Evolutionary conservation across 495 filamentous ascomycete species (phyloP).

Genomic region (Amorphotheca resinae): DNA sequence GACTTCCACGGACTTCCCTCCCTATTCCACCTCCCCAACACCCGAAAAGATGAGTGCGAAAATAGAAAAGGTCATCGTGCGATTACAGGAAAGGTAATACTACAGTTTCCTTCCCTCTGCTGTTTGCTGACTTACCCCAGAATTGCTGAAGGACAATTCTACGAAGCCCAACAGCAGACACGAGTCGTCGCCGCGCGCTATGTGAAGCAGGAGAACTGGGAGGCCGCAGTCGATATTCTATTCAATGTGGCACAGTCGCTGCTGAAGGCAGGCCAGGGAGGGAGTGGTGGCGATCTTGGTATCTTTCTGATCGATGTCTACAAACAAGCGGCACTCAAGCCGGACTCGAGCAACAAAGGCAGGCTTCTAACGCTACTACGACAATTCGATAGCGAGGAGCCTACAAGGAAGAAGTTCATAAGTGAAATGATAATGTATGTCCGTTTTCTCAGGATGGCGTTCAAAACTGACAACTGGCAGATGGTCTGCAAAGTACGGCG

Average conservation of each 20-base stretch:
- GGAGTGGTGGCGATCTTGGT: conserved; percentile 83
- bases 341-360: conserved; percentile 51
- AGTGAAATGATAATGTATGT: conserved; percentile 70
- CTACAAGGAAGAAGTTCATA: conserved; percentile 82
- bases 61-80: conserved; percentile 62
- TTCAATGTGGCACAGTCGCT: conserved; percentile 73
- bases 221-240: conserved; percentile 75
- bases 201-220: conserved; percentile 70
- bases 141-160: conserved; percentile 84
- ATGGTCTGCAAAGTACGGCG: conserved; percentile 77
- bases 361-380: conserved; percentile 50
- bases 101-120: neutral
- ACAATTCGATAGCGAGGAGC: conserved; percentile 71
- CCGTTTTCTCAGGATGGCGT: neutral
- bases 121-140: conserved; percentile 33
- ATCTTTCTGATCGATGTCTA: conserved; percentile 79
- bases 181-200: conserved; percentile 89
- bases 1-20: no score
- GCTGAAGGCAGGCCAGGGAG: conserved; percentile 77
- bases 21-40: neutral
- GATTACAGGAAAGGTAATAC: conserved; percentile 54
- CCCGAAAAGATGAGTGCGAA: conserved; percentile 40
- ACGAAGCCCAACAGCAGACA: conserved; percentile 96
- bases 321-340: conserved; percentile 65
- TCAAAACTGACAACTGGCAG: conserved; percentile 25